phyloP scores from a whole-genome alignment of 176 grass and related monocot species.

The Chloris gayana region DNA sequence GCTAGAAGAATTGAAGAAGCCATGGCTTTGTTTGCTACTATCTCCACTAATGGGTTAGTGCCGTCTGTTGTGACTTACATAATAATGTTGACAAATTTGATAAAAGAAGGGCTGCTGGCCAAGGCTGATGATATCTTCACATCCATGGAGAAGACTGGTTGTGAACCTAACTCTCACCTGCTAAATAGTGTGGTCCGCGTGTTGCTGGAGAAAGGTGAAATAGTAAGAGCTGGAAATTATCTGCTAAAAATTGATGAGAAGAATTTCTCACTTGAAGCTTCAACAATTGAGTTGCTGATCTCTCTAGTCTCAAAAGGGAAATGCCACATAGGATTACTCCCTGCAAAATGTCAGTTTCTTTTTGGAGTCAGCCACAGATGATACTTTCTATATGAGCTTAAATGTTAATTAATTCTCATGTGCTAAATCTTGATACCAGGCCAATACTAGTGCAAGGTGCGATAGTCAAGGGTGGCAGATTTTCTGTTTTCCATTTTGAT shows the following conservation, averaged over 20 bases:
- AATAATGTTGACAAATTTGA: not conserved
- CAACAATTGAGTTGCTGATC: not conserved
- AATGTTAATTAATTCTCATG: not conserved
- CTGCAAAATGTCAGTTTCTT: not conserved
- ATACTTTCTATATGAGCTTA: not conserved
- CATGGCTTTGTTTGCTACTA: not conserved
- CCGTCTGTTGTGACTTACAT: not conserved
- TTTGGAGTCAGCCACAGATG: not conserved
- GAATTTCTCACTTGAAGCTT: not conserved
- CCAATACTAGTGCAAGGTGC: not conserved
- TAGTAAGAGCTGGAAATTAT: not conserved
- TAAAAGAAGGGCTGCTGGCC: not conserved
- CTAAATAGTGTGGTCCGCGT: not conserved
- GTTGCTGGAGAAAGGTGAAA: constrained; percentile 1
- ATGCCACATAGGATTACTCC: not conserved
- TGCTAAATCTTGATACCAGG: not conserved
- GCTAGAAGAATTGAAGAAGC: not conserved
- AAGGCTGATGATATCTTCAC: not conserved
- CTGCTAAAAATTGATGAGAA: not conserved
- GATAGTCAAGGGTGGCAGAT: not conserved
- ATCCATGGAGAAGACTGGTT: not conserved
- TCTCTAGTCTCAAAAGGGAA: not conserved
- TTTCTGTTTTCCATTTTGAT: not conserved
- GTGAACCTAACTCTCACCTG: not conserved
- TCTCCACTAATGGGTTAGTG: not conserved